phyloP scores from a whole-genome alignment of 495 filamentous ascomycete genomes.

The Cetradonia linearis region DNA sequence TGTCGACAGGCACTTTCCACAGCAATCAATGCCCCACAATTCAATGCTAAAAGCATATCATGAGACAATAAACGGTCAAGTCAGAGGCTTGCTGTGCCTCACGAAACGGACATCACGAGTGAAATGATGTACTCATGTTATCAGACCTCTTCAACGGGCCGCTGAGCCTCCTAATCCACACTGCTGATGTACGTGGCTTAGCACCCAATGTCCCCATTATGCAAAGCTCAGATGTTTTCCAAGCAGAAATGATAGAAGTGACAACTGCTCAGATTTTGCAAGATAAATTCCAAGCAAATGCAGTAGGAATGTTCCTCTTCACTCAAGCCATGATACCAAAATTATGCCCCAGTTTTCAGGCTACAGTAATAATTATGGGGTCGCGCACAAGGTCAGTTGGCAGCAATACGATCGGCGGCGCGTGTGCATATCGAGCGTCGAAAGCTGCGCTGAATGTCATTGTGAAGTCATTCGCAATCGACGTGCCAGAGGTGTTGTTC shows the following conservation, averaged over 20 bases:
- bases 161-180: slow-evolving; percentile 7
- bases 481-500: slow-evolving; percentile 28
- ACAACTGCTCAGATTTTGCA: not conserved
- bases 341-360: not conserved
- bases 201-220: not conserved
- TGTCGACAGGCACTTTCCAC: slow-evolving; percentile 2
- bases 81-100: not conserved
- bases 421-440: slow-evolving; percentile 31
- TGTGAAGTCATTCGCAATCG: slow-evolving; percentile 26
- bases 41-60: not conserved
- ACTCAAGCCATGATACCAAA: slow-evolving; percentile 7
- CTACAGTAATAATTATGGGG: slow-evolving; percentile 31
- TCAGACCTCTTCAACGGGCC: not conserved
- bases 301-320: slow-evolving; percentile 10
- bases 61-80: not conserved
- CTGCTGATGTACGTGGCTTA: slow-evolving; percentile 10
- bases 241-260: slow-evolving; percentile 6
- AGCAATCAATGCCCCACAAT: not conserved
- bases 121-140: not conserved
- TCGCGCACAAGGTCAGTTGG: slow-evolving; percentile 28
- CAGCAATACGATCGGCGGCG: slow-evolving; percentile 26
- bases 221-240: slow-evolving; percentile 1
- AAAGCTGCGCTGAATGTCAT: slow-evolving; percentile 32
- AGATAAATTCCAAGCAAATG: slow-evolving; percentile 1
- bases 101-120: not conserved